Evolutionary conservation across 139 green algal species (phyloP).

Genomic region (Spirogloea muscicola): DNA sequence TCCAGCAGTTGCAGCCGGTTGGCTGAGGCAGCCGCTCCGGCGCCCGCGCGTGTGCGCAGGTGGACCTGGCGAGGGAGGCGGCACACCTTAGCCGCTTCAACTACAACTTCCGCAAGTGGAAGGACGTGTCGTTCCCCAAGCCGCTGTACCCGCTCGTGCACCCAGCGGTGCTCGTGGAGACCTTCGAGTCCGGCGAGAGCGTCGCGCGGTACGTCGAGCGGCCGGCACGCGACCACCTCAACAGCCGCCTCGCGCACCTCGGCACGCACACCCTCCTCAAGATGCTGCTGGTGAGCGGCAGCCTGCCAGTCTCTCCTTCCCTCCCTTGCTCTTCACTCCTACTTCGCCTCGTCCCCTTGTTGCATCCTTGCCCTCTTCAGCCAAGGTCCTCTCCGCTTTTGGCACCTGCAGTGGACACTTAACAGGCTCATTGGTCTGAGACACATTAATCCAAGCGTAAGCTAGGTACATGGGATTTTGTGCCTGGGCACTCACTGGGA

Average conservation of each 20-base stretch:
- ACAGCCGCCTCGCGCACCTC: constrained; percentile 42
- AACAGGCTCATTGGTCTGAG: no score
- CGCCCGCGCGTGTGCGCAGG: no score
- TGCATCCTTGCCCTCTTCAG: neutral
- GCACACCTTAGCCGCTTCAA: constrained; percentile 86
- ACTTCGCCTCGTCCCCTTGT: no score
- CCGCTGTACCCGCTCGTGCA: constrained; percentile 90
- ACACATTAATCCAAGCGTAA: no score
- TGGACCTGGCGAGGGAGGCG: constrained; percentile 87
- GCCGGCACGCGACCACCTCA: constrained; percentile 43
- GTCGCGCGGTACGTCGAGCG: constrained; percentile 86
- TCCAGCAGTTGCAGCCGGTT: no score
- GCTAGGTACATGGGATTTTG: no score
- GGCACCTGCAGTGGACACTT: no score
- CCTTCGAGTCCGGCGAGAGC: constrained; percentile 76
- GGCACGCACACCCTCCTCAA: constrained; percentile 56
- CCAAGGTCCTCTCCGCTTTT: no score
- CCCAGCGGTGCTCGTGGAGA: constrained; percentile 84
- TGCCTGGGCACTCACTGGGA: no score
- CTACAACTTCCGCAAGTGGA: constrained; percentile 86
- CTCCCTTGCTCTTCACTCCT: no score
- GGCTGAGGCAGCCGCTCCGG: no score
- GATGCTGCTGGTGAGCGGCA: constrained; percentile 59
- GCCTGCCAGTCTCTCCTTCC: no score
- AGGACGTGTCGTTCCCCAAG: constrained; percentile 70